Evolutionary conservation across 176 grass and related monocot genomes (phyloP).

Genomic region (Olyra latifolia): DNA sequence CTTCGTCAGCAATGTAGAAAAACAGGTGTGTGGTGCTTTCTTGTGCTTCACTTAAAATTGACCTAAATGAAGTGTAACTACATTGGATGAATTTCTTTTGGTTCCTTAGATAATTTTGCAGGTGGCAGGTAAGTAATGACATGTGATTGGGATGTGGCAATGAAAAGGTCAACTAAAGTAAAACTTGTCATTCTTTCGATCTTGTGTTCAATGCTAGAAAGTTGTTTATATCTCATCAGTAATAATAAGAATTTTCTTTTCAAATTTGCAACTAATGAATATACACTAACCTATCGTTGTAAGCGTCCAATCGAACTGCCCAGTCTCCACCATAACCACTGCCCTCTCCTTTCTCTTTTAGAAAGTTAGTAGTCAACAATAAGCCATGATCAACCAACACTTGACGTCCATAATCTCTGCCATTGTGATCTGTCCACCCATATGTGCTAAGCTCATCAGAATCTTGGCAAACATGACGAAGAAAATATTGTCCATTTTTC

Average conservation of each 20-base stretch:
- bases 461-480: constrained; percentile 96
- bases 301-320: constrained; percentile 70
- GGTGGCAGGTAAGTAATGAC: constrained; percentile 2
- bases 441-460: constrained; percentile 86
- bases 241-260: neutral
- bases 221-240: neutral
- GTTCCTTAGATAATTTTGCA: constrained; percentile 25
- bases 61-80: constrained; percentile 40
- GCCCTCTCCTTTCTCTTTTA: constrained; percentile 82
- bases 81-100: constrained; percentile 28
- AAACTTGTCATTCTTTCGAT: constrained; percentile 10
- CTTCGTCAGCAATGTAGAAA: constrained; percentile 90
- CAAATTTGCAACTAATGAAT: constrained; percentile 15
- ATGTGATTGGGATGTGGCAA: neutral
- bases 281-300: constrained; percentile 51
- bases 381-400: constrained; percentile 75
- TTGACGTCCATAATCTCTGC: constrained; percentile 85
- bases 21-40: constrained; percentile 70
- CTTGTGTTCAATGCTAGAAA: neutral
- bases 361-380: constrained; percentile 72
- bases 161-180: constrained; percentile 15
- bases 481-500: constrained; percentile 78
- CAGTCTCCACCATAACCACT: constrained; percentile 92
- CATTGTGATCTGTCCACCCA: constrained; percentile 89
- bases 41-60: constrained; percentile 57